Conservation (phyloP, 768 basidiomycete genomes). For the Auricularia cornea region DNA sequence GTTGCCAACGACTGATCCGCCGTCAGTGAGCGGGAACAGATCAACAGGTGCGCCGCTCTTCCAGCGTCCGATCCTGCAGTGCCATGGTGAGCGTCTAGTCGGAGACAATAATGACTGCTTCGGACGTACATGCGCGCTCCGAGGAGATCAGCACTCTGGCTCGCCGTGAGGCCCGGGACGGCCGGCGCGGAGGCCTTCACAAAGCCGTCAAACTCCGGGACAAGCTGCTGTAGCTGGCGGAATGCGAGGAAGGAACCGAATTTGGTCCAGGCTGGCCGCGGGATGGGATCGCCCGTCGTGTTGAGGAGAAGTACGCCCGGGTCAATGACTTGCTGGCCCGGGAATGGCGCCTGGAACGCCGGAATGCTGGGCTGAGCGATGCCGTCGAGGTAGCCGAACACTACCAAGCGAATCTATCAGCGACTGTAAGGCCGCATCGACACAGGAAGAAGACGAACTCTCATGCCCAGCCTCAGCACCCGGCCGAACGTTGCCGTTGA, state of each 20-base stretch:
- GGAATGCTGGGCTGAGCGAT: conserved; percentile 5
- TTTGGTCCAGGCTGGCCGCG: conserved; percentile 7
- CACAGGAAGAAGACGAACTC: conserved; percentile 3
- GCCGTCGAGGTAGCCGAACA: conserved; percentile 9
- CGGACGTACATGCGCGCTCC: conserved; percentile 7
- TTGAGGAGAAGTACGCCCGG: conserved; percentile 40
- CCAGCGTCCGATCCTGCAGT: conserved; percentile 5
- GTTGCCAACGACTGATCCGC: background rate
- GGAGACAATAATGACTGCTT: no score
- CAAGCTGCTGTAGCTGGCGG: conserved; percentile 11
- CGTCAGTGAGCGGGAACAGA: background rate
- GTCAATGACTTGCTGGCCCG: conserved; percentile 26
- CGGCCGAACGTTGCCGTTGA: conserved; percentile 8
- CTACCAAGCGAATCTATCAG: background rate
- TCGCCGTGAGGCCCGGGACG: background rate
- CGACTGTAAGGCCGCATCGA: background rate
- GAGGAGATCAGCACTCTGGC: conserved; percentile 5
- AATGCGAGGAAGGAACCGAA: conserved; percentile 11
- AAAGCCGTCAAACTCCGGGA: conserved; percentile 13
- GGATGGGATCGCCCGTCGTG: conserved; percentile 30
- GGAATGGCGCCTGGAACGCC: conserved; percentile 6
- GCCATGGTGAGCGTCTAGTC: no score
- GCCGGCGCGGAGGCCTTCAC: background rate
- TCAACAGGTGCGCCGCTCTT: conserved; percentile 10
- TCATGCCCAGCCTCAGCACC: conserved; percentile 5